Evolutionary conservation across 208 protist genomes (phyloP), one percentile per base, ranked within the genome.

Genomic region (Acanthamoeba sp.): DNA sequence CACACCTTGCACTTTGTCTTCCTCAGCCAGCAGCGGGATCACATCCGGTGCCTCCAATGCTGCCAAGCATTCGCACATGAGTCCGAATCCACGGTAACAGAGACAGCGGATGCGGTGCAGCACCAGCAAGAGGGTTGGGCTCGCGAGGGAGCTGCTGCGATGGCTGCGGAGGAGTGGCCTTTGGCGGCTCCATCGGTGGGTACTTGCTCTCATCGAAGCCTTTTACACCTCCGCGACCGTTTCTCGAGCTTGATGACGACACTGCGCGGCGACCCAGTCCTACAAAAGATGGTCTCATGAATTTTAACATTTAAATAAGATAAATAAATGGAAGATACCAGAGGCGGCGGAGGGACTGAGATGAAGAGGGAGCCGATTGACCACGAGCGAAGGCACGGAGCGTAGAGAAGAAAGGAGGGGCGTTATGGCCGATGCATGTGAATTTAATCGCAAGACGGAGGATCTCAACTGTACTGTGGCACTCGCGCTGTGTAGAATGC

Each of bases 181-280:
- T 50, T 40, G 78, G 14, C 1, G 78, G 24, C 45, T 27, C 24
- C 78, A 87, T 87, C 14, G 78, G 48, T 32, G 78, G 78, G 78
- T 87, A 87, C 78, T 87, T 87, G 78, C 45, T 87, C 45, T 87
- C 78, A 29, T 87, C 78, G 48, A 87, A 87, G 29, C 48, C 20
- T 45, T 59, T 40, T 12, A 59, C 42, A 18, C 48, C 48, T 0
- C 32, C n/a, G n/a, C 24, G 24, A 2, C 40, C 32, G 29, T 71
- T 71, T 20, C 71, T 22, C 22, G 71, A 80, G 16, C 71, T 38
- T 38, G 71, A 48, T 3, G 71, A 80, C 36, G 71, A 80, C 36
- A 38, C 38, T 0, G 2, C 32, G 22, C 71, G 16, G 20, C 71
- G 71, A 14, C 14, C 69, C 5, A 0, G 6, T 2, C 55, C 55